Evolutionary conservation across 176 grass and related monocot genomes (phyloP), one percentile per base, ranked within the genome.

Genomic region (Carex kokanica): DNA sequence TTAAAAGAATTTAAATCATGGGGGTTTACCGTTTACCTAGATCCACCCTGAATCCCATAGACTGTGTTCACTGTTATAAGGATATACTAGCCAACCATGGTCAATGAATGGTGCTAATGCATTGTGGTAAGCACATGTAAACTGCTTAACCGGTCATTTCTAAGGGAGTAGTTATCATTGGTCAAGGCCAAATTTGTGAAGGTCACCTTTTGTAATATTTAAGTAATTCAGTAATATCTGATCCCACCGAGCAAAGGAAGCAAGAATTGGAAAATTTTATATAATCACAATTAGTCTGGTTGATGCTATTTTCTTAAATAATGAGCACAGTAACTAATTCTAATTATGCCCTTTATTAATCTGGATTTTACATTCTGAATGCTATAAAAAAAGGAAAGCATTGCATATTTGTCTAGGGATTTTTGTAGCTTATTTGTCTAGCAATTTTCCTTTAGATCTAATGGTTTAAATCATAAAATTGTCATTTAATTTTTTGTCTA

Each of bases 241-340:
- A 69, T n/a, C 16, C 65, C 12, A 40, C 6, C 7, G 1, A 69
- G 31, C 23, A 77, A 77, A 55, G 23, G 13, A 27, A 55, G 72
- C 20, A 24, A 55, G 23, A 27, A 7, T 27, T 16, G 1, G 38
- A 54, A 55, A 77, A 8, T 23, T 53, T 55, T 77, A 13, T 52
- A 55, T 55, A 29, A 74, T 52, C 6, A 74, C 63, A 34, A 74
- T 52, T 74, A 51, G 43, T 49, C n/a, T 70, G 21, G 20, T 25
- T 31, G 47, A 25, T 77, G 23, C 49, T 77, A 75, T 27, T 15
- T 74, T 75, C 21, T 75, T 47, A 53, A 75, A 75, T 53, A 75
- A 75, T 54, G 43, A 54, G 24, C 13, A 17, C 72, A 55, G 20
- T 77, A 31, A 77, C 8, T 8, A 61, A 23, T 61, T 43, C 67